Evolutionary conservation across 345 rosid genomes (phyloP).

Genomic region (Moricandia arvensis): DNA sequence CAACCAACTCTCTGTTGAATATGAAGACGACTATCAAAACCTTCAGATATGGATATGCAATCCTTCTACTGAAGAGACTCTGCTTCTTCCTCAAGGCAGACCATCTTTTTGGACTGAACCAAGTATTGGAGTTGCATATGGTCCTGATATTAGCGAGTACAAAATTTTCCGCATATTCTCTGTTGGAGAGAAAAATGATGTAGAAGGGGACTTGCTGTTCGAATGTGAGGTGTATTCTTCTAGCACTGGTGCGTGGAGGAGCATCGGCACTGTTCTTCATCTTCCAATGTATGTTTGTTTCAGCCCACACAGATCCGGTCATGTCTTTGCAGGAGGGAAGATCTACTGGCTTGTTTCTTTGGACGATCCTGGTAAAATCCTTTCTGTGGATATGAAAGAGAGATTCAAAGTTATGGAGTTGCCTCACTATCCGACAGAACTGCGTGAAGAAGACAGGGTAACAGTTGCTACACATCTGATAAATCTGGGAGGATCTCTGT

Average conservation of each 20-base stretch:
- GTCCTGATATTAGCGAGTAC: conserved; percentile 30
- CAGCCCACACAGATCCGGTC: conserved; percentile 7
- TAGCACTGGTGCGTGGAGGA: conserved; percentile 36
- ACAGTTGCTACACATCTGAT: not conserved
- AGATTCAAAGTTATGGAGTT: not conserved
- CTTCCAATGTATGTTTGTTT: conserved; percentile 15
- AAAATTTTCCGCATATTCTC: conserved; percentile 38
- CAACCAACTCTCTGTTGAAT: not conserved
- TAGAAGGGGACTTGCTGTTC: not conserved
- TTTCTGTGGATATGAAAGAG: conserved; percentile 18
- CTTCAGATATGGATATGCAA: not conserved
- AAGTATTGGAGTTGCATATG: conserved; percentile 37
- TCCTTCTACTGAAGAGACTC: not conserved
- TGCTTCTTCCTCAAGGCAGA: not conserved
- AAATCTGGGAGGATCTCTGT: not conserved
- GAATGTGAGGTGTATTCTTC: conserved; percentile 44
- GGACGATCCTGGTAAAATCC: conserved; percentile 2
- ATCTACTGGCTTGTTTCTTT: conserved; percentile 37
- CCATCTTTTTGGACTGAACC: conserved; percentile 22
- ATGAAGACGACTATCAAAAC: not conserved
- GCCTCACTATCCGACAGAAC: not conserved
- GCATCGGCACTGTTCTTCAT: conserved; percentile 32
- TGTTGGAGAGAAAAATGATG: not conserved
- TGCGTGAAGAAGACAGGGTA: not conserved
- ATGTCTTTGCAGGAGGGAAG: conserved; percentile 29